These are phyloP conservation scores for Pistacia vera DNA, from an alignment of 345 rosid genomes.

Conservation along the genomic window DNA sequence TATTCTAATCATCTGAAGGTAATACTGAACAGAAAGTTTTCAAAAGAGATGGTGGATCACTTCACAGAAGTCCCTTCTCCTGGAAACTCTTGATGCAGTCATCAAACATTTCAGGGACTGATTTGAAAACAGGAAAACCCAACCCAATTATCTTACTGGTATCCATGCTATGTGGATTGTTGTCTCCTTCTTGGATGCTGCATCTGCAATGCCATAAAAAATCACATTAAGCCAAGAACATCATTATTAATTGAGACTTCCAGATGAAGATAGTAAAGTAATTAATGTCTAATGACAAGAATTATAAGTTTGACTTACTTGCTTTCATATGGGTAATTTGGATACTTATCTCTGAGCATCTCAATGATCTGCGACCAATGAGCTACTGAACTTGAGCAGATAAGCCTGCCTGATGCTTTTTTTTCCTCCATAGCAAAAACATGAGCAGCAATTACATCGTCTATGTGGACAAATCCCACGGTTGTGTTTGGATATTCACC, in stretches of 20 bases:
- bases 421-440: slow-evolving; percentile 76
- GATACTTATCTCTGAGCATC: slow-evolving; percentile 72
- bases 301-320: slow-evolving; percentile 40
- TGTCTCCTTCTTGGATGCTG: slow-evolving; percentile 62
- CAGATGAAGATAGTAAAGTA: not conserved
- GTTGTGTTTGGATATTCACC: slow-evolving; percentile 77
- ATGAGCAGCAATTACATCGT: slow-evolving; percentile 76
- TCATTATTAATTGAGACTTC: not conserved
- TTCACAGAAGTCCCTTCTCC: slow-evolving; percentile 61
- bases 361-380: slow-evolving; percentile 75
- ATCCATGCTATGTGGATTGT: slow-evolving; percentile 77
- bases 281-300: not conserved
- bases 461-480: slow-evolving; percentile 81
- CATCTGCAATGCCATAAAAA: slow-evolving; percentile 42
- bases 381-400: slow-evolving; percentile 77
- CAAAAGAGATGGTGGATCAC: slow-evolving; percentile 10
- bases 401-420: slow-evolving; percentile 68
- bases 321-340: slow-evolving; percentile 62
- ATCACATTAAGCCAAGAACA: not conserved
- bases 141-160: slow-evolving; percentile 55
- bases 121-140: slow-evolving; percentile 61
- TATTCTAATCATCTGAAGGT: not conserved
- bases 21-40: not conserved
- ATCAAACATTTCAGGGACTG: slow-evolving; percentile 76
- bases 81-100: slow-evolving; percentile 85